Conservation (phyloP, 1,284 basidiomycete genomes). For the Ustilago tritici region DNA sequence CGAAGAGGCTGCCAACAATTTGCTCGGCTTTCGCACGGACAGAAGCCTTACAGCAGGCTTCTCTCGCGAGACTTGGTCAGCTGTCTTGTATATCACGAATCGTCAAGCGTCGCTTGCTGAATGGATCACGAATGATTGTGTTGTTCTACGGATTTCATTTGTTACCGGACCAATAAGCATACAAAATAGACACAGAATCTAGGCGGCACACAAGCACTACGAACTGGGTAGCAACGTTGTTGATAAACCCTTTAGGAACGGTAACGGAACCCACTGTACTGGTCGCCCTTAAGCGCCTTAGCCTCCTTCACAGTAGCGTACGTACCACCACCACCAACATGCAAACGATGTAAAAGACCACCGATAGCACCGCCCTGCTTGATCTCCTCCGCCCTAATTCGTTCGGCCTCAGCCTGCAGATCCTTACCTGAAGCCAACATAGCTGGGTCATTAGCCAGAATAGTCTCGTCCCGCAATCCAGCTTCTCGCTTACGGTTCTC, state of each 20-base stretch:
- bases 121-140: too few species aligned
- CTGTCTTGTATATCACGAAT: too few species aligned
- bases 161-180: too few species aligned
- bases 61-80: too few species aligned
- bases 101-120: too few species aligned
- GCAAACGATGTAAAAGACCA: slow-evolving; percentile 22
- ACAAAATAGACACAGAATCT: background rate
- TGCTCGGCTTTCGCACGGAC: too few species aligned
- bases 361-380: slow-evolving; percentile 20
- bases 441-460: slow-evolving; percentile 67
- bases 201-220: background rate
- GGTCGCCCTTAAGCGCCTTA: slow-evolving; percentile 55
- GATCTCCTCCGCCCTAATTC: slow-evolving; percentile 30
- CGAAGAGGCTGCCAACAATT: too few species aligned
- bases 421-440: slow-evolving; percentile 31
- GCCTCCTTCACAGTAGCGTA: slow-evolving; percentile 57
- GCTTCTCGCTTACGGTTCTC: slow-evolving; percentile 77
- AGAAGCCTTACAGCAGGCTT: too few species aligned
- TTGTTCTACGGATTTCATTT: too few species aligned
- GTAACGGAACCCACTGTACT: slow-evolving; percentile 37
- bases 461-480: slow-evolving; percentile 78
- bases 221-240: too few species aligned
- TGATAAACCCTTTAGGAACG: slow-evolving; percentile 5
- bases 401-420: slow-evolving; percentile 34
- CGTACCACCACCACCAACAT: slow-evolving; percentile 50